Evolutionary conservation across 73 alveolate genomes (phyloP), one percentile per base, ranked within the genome.

Genomic region (Effrenium voratum): DNA sequence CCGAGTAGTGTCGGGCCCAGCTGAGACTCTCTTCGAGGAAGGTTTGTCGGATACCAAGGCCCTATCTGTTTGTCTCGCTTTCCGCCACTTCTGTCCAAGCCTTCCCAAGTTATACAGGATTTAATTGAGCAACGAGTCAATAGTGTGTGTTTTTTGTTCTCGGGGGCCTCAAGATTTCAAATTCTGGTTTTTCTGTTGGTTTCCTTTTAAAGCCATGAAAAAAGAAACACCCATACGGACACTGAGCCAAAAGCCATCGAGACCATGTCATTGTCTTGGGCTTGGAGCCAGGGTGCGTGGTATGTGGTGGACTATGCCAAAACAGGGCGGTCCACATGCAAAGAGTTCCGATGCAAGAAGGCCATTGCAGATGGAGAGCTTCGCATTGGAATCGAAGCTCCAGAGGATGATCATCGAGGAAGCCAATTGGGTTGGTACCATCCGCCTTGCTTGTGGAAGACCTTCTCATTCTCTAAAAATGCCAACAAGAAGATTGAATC

Each of bases 371-470:
- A 3, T 3, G 97, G 97, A 16, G 97, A 90, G 75, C 76, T 90
- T 22, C 97, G 97, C 44, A 90, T 90, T 4, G 97, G 97, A 32
- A 46, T 90, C 26, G 97, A 90, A 70, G 97, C 97, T 6, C 97
- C 97, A 0, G 97, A 90, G 45, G 75, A 90, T 38, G 97, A 90
- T 76, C 97, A 90, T 52, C 97, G 97, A 1, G 97, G 97, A 28
- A 90, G 88, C 57, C 97, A 90, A 87, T 75, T 90, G 34, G 97
- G 97, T 2, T 90, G 97, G 97, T 90, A 90, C 46, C 97, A 90
- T 70, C 97, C 97, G 10, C 26, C 75, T 6, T 90, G 97, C 55
- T 32, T 85, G 46, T 85, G 94, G 94, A 85, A 85, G 50, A 90
- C 88, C 44, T 90, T 90, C 38, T 3, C 60, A n/a, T 90, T 66